Evolutionary conservation across 1,284 basidiomycete species (phyloP).

Genomic region (Tausonia pullulans): DNA sequence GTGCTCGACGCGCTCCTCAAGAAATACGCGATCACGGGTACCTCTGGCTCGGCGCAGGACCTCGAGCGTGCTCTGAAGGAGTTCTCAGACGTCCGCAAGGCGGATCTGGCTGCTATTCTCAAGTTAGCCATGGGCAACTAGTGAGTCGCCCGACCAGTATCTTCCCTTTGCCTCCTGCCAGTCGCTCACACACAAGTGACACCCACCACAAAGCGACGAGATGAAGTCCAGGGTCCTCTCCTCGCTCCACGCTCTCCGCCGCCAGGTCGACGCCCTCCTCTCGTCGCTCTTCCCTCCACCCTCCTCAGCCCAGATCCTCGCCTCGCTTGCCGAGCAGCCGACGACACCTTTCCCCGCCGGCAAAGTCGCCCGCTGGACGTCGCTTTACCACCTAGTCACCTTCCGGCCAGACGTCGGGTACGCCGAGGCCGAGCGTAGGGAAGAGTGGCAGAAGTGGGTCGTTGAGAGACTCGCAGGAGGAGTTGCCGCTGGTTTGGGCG

Average conservation of each 20-base stretch:
- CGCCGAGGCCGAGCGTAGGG: conserved; percentile 39
- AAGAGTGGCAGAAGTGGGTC: conserved; percentile 30
- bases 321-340: conserved; percentile 14
- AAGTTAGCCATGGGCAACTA: conserved; percentile 92
- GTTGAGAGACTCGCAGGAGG: conserved; percentile 17
- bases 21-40: conserved; percentile 48
- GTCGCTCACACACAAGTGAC: background rate
- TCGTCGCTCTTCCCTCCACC: conserved; percentile 52
- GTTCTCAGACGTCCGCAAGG: conserved; percentile 71
- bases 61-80: conserved; percentile 56
- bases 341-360: conserved; percentile 31
- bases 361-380: conserved; percentile 66
- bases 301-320: conserved; percentile 44
- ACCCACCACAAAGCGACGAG: conserved; percentile 51
- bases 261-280: conserved; percentile 56
- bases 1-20: conserved; percentile 68
- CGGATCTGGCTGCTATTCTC: conserved; percentile 80
- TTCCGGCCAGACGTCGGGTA: conserved; percentile 92
- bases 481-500: background rate
- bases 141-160: conserved; percentile 42
- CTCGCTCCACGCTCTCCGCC: conserved; percentile 65
- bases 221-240: conserved; percentile 90
- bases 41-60: conserved; percentile 37
- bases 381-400: conserved; percentile 93
- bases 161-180: background rate